A percentile compares a stretch with the other conserved stretches of the same genome.
phyloP scores from a whole-genome alignment of 208 protist genomes.

The Zelonia costaricensis region DNA sequence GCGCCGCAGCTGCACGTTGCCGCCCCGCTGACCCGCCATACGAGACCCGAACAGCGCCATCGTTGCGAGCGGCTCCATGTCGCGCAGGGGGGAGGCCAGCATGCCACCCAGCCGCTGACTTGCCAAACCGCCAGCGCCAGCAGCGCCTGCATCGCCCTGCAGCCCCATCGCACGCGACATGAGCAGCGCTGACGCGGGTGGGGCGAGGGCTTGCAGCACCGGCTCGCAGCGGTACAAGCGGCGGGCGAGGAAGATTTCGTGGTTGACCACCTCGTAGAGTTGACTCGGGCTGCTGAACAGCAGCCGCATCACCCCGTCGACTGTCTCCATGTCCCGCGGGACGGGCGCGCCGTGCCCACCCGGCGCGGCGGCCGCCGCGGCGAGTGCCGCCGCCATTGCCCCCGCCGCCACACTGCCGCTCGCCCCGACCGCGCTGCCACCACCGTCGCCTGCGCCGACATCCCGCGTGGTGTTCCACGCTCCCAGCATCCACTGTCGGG shows the following conservation, averaged over 20 bases:
- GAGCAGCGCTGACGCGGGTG: neutral
- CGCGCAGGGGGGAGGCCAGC: conserved; percentile 15
- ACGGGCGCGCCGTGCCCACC: neutral
- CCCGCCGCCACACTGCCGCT: neutral
- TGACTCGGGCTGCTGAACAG: conserved; percentile 1
- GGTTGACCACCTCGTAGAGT: conserved; percentile 25
- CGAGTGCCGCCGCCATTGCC: neutral
- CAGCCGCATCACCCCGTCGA: conserved; percentile 20
- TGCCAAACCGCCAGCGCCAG: neutral
- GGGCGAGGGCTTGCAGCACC: conserved; percentile 13
- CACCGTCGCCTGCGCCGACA: neutral
- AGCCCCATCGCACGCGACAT: neutral
- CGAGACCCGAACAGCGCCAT: neutral
- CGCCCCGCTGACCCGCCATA: conserved; percentile 4
- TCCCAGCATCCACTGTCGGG: conserved; percentile 3
- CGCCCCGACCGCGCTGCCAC: conserved; percentile 7
- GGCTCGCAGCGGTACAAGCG: conserved; percentile 20
- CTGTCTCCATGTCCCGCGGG: conserved; percentile 16
- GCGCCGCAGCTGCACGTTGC: conserved; percentile 9
- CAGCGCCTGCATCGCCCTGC: neutral
- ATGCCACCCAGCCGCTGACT: conserved; percentile 2
- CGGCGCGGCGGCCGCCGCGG: neutral
- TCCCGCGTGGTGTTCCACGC: conserved; percentile 8
- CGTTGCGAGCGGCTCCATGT: neutral
- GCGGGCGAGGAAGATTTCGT: conserved; percentile 24